A percentile compares a stretch with the other conserved stretches of the same genome.
These are phyloP conservation scores for Backusella sp. DNA, from an alignment of 192 early-diverging fungal genomes.

Conservation along the genomic window DNA sequence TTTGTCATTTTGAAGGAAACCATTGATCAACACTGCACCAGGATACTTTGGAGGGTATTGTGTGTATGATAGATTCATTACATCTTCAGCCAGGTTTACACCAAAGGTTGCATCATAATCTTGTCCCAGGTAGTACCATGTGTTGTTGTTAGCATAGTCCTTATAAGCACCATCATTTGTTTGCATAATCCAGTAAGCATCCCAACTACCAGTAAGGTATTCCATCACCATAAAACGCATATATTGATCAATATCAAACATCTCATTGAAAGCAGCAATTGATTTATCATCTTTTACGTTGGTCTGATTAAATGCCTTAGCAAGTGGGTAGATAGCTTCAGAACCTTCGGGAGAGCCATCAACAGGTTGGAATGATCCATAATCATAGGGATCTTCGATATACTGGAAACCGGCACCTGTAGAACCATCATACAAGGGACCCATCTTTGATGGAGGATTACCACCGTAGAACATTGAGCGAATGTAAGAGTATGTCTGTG, in stretches of 20 bases:
- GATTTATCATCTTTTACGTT: constrained; percentile 35
- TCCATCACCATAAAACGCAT: constrained; percentile 50
- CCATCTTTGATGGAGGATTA: constrained; percentile 33
- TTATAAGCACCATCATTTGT: constrained; percentile 46
- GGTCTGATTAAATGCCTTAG: constrained; percentile 22
- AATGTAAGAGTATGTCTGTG: constrained; percentile 41
- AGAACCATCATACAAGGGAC: constrained; percentile 46
- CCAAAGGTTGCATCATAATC: constrained; percentile 53
- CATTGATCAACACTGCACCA: constrained; percentile 42
- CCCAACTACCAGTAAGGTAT: constrained; percentile 48
- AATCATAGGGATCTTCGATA: constrained; percentile 13
- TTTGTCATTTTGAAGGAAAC: constrained; percentile 41
- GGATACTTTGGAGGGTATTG: constrained; percentile 32
- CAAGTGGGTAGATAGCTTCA: constrained; percentile 23
- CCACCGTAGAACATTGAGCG: constrained; percentile 40
- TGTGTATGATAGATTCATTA: constrained; percentile 34
- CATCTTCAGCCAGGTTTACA: constrained; percentile 31
- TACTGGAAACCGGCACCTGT: constrained; percentile 44
- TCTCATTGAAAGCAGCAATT: constrained; percentile 22
- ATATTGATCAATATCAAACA: constrained; percentile 39
- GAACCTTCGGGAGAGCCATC: constrained; percentile 17
- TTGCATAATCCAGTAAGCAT: constrained; percentile 47
- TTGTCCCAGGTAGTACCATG: constrained; percentile 45
- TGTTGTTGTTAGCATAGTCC: constrained; percentile 31
- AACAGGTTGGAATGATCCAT: constrained; percentile 28